A percentile compares a stretch with the other conserved stretches of the same genome.
Evolutionary conservation across 352 stramenopile genomes (phyloP).

Genomic region (Phytophthora rubi): DNA sequence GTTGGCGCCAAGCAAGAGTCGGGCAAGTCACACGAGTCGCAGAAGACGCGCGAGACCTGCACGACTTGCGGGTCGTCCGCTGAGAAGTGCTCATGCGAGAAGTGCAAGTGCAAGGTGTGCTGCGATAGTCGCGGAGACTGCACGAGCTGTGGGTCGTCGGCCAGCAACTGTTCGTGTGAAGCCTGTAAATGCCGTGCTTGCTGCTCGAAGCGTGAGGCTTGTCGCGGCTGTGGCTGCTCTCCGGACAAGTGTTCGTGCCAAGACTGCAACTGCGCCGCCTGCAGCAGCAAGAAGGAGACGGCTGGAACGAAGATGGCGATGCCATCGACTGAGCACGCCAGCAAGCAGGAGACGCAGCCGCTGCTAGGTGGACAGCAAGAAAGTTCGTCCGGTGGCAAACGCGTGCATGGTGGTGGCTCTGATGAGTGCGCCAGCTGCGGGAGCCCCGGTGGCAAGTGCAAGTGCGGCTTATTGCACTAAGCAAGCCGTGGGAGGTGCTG

Average conservation of each 20-base stretch:
- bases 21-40: conserved; percentile 27
- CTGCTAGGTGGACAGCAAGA: not conserved
- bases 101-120: conserved; percentile 46
- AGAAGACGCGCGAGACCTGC: conserved; percentile 20
- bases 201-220: conserved; percentile 19
- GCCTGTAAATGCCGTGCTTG: conserved; percentile 36
- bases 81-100: conserved; percentile 40
- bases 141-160: conserved; percentile 30
- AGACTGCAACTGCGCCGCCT: conserved; percentile 29
- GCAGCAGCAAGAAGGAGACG: conserved; percentile 11
- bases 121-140: conserved; percentile 30
- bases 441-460: conserved; percentile 29
- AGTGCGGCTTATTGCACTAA: conserved; percentile 40
- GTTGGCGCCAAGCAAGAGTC: conserved; percentile 24
- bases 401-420: not conserved
- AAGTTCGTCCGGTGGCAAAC: not conserved
- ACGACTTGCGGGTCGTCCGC: conserved; percentile 28
- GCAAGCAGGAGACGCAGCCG: conserved; percentile 7
- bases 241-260: conserved; percentile 34
- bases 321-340: conserved; percentile 5
- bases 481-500: not conserved
- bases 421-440: conserved; percentile 26
- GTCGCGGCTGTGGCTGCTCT: conserved; percentile 34
- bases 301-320: conserved; percentile 7
- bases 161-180: conserved; percentile 31